Evolutionary conservation across 2,329 filamentous ascomycete genomes (phyloP), one percentile per base, ranked within the genome.

Genomic region (Colletotrichum spaethianum): DNA sequence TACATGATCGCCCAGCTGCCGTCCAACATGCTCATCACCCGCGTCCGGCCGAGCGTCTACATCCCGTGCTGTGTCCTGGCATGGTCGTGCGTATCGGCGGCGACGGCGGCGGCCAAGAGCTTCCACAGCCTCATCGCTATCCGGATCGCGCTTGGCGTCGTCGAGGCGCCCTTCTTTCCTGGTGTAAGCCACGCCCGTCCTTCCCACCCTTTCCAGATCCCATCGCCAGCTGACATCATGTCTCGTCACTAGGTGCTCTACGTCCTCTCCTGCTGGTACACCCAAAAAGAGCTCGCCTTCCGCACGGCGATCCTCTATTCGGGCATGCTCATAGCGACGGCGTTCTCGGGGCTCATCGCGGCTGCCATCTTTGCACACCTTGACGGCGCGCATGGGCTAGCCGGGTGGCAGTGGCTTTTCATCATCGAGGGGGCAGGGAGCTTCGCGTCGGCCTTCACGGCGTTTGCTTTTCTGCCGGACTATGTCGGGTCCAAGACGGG

Each of bases 371-470:
- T 86, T 33, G 75, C 73, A 8, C 77, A 75, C 2, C 77, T 80
- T 20, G 85, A 90, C 67, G 85, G 89, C n/a, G 81, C 85, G 0
- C 81, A 81, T 3, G 90, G 89, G 1, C 81, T 92, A 2, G 80
- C 84, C 1, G 91, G 91, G 3, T 94, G 92, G 91, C 84, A 90
- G 12, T 92, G 88, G 88, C 86, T 93, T 31, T 94, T 94, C 79
- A 89, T 93, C 57, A 87, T 92, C 16, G 90, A 94, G 75, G 92
- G 92, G 11, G 82, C 84, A 4, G 82, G 74, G 4, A 79, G 77
- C 28, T 72, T 77, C 23, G 68, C 70, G 38, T 66, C 76, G 20
- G 75, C 75, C 1, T 64, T 75, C 26, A n/a, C 72, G 16, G 75
- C 76, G 46, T 57, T 71, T 12, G 75, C 76, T 23, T 67, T 79